Evolutionary conservation across 495 filamentous ascomycete species (phyloP), one percentile per base, ranked within the genome.

Genomic region (Trichoderma erinaceum): DNA sequence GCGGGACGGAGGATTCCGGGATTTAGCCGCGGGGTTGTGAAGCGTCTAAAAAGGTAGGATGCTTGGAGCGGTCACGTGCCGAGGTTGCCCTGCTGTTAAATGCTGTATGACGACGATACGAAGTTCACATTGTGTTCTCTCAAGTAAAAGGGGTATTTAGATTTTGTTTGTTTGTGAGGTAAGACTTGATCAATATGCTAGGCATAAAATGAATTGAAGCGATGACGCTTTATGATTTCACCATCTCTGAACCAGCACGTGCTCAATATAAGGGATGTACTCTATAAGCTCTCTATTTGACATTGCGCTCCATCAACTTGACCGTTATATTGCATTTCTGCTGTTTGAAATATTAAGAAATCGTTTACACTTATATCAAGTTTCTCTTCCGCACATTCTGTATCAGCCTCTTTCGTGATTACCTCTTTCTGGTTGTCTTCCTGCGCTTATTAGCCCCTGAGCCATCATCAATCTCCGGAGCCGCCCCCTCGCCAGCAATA

Each of bases 381-480:
- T 3, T 38, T 38, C 4, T 38, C 5, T 48, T n/a, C 13, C 15
- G n/a, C 12, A 48, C 4, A 48, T 16, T 1, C 44, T 5, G 44
- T 48, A 5, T 2, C 29, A 29, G 15, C n/a, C 10, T 48, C 15
- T 21, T 18, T 32, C 25, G 15, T 4, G 1, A 29, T 29, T 13
- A 25, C 56, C 10, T 61, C 16, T 13, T 23, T 18, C 56, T 61
- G 12, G 5, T 18, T 11, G 56, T 61, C 16, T 61, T 67, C 68
- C 75, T 81, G 64, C 67, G 72, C 48, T 66, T 68, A 56, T 66
- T 29, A 25, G 35, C 56, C 21, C 43, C 52, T 67, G 41, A 50
- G 12, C 67, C 71, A 65, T 77, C 75, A 69, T 73, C 72, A 18
- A 15, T 65, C 11, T 41, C 56, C 43, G 32, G 5, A 63, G 63